A percentile compares a stretch with the other conserved stretches of the same genome.
phyloP scores from a whole-genome alignment of 1,139 yeast genomes.

The Scheffersomyces lignicola region DNA sequence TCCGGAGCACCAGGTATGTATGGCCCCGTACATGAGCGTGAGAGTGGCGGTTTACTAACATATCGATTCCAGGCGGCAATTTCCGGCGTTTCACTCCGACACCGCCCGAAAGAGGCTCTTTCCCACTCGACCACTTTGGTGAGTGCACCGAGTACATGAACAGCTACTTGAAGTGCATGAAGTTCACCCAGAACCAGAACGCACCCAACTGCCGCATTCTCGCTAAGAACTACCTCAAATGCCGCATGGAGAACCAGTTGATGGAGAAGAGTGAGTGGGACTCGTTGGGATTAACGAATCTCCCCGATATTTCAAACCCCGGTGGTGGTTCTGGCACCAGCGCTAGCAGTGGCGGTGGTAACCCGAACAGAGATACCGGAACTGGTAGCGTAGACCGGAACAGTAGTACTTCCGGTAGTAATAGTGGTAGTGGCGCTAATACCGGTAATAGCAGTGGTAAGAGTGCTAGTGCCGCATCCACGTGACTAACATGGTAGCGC shows the following conservation, averaged over 20 bases:
- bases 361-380: too few relatives aligned
- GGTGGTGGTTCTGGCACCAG: not conserved
- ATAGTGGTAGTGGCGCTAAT: too few relatives aligned
- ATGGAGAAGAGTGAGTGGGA: slow-evolving; percentile 87
- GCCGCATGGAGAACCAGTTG: slow-evolving; percentile 87
- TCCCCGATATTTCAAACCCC: slow-evolving; percentile 47
- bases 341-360: too few relatives aligned
- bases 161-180: slow-evolving; percentile 75
- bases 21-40: not conserved
- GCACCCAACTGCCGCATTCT: slow-evolving; percentile 85
- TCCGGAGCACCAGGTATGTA: slow-evolving; percentile 36
- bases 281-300: slow-evolving; percentile 63
- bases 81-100: slow-evolving; percentile 69
- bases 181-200: slow-evolving; percentile 74
- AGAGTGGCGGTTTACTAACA: slow-evolving; percentile 7
- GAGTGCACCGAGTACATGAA: slow-evolving; percentile 80
- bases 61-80: slow-evolving; percentile 25
- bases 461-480: too few relatives aligned
- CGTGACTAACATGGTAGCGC: too few relatives aligned
- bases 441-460: too few relatives aligned
- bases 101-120: slow-evolving; percentile 95
- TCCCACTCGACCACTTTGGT: slow-evolving; percentile 89
- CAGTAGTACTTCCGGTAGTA: too few relatives aligned
- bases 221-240: slow-evolving; percentile 78
- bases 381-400: too few relatives aligned